phyloP scores from a whole-genome alignment of 2,329 filamentous ascomycete species.

The Chrysosporium queenslandicum region DNA sequence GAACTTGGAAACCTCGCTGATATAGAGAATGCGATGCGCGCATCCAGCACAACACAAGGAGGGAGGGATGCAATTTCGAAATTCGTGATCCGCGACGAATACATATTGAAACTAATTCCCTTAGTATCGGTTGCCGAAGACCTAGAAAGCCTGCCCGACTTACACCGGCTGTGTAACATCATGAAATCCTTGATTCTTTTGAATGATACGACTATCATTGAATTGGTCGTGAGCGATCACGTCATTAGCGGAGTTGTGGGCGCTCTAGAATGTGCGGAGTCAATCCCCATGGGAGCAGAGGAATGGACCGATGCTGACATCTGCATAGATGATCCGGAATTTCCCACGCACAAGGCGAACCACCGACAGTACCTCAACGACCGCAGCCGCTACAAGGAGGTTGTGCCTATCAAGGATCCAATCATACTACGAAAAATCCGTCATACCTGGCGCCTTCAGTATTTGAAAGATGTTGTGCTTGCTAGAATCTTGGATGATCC shows the following conservation, averaged over 20 bases:
- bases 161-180: constrained; percentile 91
- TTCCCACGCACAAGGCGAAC: constrained; percentile 93
- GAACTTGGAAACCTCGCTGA: constrained; percentile 74
- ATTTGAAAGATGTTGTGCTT: constrained; percentile 95
- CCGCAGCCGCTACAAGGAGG: constrained; percentile 86
- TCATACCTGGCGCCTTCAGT: constrained; percentile 89
- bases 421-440: constrained; percentile 82
- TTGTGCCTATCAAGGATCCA: constrained; percentile 80
- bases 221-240: constrained; percentile 82
- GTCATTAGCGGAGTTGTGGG: constrained; percentile 87
- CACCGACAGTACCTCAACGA: constrained; percentile 87
- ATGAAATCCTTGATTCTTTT: constrained; percentile 93
- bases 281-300: not conserved
- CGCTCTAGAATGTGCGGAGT: constrained; percentile 65
- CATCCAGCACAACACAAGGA: constrained; percentile 60
- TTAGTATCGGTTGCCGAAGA: constrained; percentile 84
- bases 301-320: constrained; percentile 24
- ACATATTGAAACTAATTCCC: constrained; percentile 76
- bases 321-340: constrained; percentile 72
- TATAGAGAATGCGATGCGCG: constrained; percentile 73
- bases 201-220: constrained; percentile 91
- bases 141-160: constrained; percentile 71
- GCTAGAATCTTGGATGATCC: constrained; percentile 94
- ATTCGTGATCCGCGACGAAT: constrained; percentile 73
- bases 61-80: constrained; percentile 82